Evolutionary conservation across 2,329 filamentous ascomycete genomes (phyloP), one percentile per base, ranked within the genome.

Genomic region (Aureobasidium musti): DNA sequence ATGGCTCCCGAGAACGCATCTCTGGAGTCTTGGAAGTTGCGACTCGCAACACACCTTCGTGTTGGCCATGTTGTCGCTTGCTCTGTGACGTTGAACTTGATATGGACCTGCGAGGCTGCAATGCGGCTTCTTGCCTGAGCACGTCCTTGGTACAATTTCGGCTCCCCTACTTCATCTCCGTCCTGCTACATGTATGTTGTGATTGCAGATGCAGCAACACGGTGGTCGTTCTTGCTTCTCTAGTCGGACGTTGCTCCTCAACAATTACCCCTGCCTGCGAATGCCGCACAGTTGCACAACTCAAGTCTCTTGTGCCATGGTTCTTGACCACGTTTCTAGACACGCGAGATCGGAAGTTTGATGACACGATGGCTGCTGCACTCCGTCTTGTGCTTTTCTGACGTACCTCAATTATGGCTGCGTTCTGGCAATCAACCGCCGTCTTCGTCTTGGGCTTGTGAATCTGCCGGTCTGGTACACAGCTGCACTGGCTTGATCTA

Each of bases 131-230:
- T 23, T 45, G 54, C 37, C 33, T 59, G 54, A 43, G 54, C 23
- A n/a, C 21, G 5, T 11, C 23, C 35, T 37, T 23, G 52, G 33
- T 23, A 14, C 30, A 35, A 33, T 3, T 47, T 60, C 43, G 57
- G 43, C 57, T 47, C 57, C 57, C 57, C 57, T 47, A 30, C 57
- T 37, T 49, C 41, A 49, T 23, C 11, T 60, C 57, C 57, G 57
- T 19, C 39, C 43, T 37, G 54, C 54, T 41, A 21, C 54, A 43
- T 19, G n/a, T 28, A 47, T 47, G 41, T 19, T 47, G 43, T 47
- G 41, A 10, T 33, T 60, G 28, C 57, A 35, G 28, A 60, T 47
- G 28, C 41, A 41, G 28, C 28, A 13, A 60, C 5, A 21, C 11
- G 13, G 33, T 21, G 28, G 21, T 33, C 17, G 14, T 13, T 39